Percentiles rank a stretch among this genome's conserved stretches.
phyloP scores from a whole-genome alignment of 148 eudicot genomes.

The Nepenthes mirabilis region DNA sequence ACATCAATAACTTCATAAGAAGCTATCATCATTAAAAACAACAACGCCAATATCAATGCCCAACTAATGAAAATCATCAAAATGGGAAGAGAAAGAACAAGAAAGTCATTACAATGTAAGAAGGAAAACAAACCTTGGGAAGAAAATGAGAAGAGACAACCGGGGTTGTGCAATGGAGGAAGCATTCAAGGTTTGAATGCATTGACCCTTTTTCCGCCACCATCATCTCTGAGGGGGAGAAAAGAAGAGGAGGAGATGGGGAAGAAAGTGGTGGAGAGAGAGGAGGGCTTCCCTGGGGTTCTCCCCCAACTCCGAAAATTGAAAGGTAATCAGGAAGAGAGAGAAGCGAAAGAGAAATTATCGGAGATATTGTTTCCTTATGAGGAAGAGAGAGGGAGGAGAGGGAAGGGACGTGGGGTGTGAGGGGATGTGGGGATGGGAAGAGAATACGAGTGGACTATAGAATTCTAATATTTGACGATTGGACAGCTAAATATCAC shows the following conservation, averaged over 20 bases:
- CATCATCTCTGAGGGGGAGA: constrained; percentile 16
- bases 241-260: constrained; percentile 5
- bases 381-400: constrained; percentile 5
- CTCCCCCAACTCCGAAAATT: constrained; percentile 20
- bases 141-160: constrained; percentile 60
- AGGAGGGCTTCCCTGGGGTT: constrained; percentile 8
- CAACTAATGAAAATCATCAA: background rate
- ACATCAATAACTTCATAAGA: background rate
- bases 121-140: constrained; percentile 41
- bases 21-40: no score
- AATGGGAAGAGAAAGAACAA: background rate
- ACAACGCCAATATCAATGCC: no score
- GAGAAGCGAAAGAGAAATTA: constrained; percentile 17
- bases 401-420: no score
- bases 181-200: constrained; percentile 61
- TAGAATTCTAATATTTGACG: no score
- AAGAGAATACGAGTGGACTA: background rate
- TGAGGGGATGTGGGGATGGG: background rate
- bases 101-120: background rate
- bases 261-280: constrained; percentile 1
- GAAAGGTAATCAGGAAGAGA: constrained; percentile 8
- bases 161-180: constrained; percentile 76
- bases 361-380: constrained; percentile 17
- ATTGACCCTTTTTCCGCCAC: constrained; percentile 38
- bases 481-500: no score